Conservation (phyloP, 179 eudicot genomes). For the Heliamphora pulchella region DNA sequence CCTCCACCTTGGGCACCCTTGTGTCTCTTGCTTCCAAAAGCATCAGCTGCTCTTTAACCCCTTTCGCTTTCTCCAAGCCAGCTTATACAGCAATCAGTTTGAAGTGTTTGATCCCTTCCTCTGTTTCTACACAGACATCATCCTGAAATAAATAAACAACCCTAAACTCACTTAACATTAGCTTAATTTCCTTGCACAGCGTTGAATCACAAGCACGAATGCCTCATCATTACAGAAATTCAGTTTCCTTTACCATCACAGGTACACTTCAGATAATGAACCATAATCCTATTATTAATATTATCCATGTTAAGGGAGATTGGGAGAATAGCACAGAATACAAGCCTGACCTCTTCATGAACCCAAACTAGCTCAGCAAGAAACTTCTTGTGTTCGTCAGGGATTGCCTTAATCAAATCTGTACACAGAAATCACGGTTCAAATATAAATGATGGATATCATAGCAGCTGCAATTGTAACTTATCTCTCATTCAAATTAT, state of each 20-base stretch:
- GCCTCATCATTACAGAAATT: constrained; percentile 5
- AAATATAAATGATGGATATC: not conserved
- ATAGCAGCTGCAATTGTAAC: no score
- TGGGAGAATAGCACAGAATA: not conserved
- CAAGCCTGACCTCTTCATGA: constrained; percentile 70
- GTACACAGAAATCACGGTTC: constrained; percentile 11
- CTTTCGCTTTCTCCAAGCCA: constrained; percentile 61
- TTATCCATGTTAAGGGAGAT: not conserved
- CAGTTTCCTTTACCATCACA: no score
- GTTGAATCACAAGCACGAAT: not conserved
- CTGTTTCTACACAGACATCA: constrained; percentile 54
- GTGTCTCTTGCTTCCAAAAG: constrained; percentile 64
- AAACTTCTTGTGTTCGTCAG: constrained; percentile 83
- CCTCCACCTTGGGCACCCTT: constrained; percentile 56
- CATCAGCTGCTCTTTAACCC: constrained; percentile 58
- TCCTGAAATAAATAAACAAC: constrained; percentile 37
- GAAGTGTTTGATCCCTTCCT: constrained; percentile 53
- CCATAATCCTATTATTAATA: not conserved
- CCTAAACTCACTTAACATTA: constrained; percentile 6
- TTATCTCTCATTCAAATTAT: no score
- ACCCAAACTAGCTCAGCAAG: constrained; percentile 85
- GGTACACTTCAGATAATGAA: constrained; percentile 1
- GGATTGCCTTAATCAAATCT: constrained; percentile 73
- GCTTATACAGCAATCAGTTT: constrained; percentile 80
- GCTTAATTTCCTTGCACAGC: not conserved